These are phyloP conservation scores for Lentinus brumalis DNA, from an alignment of 768 basidiomycete genomes.

Conservation along the genomic window DNA sequence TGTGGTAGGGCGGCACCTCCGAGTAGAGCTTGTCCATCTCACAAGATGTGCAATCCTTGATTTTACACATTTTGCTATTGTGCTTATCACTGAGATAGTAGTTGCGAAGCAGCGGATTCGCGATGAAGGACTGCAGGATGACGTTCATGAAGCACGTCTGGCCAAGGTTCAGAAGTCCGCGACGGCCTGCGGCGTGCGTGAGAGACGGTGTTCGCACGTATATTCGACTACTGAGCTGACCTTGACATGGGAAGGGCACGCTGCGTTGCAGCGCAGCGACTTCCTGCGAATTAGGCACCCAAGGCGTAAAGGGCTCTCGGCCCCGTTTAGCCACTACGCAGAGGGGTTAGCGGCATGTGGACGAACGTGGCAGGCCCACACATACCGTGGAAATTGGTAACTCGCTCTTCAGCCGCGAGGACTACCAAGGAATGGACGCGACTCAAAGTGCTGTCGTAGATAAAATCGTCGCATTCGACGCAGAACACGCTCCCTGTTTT, in stretches of 20 bases:
- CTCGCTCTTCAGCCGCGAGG: conserved; percentile 60
- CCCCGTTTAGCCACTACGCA: conserved; percentile 38
- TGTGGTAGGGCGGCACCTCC: conserved; percentile 47
- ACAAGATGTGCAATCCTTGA: conserved; percentile 80
- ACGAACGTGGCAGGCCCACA: conserved; percentile 11
- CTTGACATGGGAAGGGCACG: conserved; percentile 69
- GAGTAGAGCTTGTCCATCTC: conserved; percentile 89
- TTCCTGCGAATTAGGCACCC: conserved; percentile 49
- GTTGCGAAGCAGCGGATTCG: conserved; percentile 87
- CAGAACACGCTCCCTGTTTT: conserved; percentile 79
- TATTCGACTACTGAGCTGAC: conserved; percentile 37
- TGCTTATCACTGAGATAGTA: conserved; percentile 93
- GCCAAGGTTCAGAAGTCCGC: conserved; percentile 85
- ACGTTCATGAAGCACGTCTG: conserved; percentile 95
- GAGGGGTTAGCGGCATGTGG: conserved; percentile 1
- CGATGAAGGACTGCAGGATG: conserved; percentile 84
- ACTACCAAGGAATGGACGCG: conserved; percentile 44
- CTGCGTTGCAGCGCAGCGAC: conserved; percentile 49
- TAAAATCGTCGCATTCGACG: conserved; percentile 70
- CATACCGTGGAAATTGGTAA: conserved; percentile 61
- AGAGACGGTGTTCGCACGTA: neutral
- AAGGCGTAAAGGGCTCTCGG: conserved; percentile 52
- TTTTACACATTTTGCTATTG: conserved; percentile 69
- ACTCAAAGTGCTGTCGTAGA: conserved; percentile 60
- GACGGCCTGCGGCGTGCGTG: conserved; percentile 52